These are phyloP conservation scores for Moniliophthora roreri DNA, from an alignment of 1,284 basidiomycete genomes.

Conservation along the genomic window DNA sequence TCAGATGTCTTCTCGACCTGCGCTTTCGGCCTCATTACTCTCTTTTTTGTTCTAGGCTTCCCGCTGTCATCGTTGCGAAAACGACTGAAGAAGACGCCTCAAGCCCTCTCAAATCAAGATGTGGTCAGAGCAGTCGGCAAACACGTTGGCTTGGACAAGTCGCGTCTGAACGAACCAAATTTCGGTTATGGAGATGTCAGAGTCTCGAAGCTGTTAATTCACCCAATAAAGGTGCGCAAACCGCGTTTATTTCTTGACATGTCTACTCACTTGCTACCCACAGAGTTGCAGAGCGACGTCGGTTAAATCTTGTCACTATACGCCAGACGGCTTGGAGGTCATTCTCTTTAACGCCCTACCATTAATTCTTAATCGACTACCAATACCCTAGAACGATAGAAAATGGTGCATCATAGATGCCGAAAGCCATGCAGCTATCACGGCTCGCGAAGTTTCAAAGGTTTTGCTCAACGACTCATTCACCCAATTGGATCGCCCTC, in stretches of 20 bases:
- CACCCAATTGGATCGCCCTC: not conserved
- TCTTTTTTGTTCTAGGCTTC: no score
- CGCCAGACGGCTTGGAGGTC: slow-evolving; percentile 66
- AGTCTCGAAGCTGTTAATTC: slow-evolving; percentile 62
- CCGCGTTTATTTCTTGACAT: not conserved
- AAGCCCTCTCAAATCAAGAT: no score
- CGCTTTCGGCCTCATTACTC: no score
- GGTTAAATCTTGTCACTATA: slow-evolving; percentile 54
- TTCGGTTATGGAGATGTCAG: slow-evolving; percentile 36
- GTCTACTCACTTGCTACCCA: not conserved
- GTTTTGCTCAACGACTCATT: slow-evolving; percentile 31
- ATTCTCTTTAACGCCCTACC: not conserved
- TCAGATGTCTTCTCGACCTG: no score
- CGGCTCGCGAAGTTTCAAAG: slow-evolving; percentile 63
- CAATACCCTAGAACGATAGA: slow-evolving; percentile 55
- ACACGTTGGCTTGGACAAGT: no score
- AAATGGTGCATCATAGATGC: slow-evolving; percentile 68
- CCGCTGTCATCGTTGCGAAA: no score
- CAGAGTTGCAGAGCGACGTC: slow-evolving; percentile 68
- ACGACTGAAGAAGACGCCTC: no score
- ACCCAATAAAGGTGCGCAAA: slow-evolving; percentile 67
- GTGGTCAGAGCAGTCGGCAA: no score
- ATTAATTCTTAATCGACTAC: slow-evolving; percentile 4
- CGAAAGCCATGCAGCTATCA: slow-evolving; percentile 51
- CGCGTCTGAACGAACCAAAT: slow-evolving; percentile 6